These are phyloP conservation scores for Fraxinus anomala DNA, from an alignment of 257 asterid genomes.

Conservation along the genomic window DNA sequence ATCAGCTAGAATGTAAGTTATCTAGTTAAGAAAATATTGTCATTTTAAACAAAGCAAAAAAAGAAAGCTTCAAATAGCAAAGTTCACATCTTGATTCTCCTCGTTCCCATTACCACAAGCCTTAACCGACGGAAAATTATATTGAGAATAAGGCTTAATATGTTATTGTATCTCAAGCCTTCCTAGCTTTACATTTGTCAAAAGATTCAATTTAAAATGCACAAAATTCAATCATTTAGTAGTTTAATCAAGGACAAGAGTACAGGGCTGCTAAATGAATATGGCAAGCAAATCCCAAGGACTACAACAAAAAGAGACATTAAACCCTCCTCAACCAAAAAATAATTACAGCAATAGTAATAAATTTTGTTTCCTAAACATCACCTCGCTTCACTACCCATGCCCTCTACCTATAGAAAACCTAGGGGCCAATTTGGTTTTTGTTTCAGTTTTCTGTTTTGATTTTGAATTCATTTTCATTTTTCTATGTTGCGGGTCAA, in stretches of 20 bases:
- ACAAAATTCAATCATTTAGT: too few relatives aligned
- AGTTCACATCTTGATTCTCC: background rate
- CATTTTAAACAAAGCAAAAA: background rate
- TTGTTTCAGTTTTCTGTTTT: too few relatives aligned
- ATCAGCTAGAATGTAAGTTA: conserved; percentile 13
- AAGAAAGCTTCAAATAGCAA: conserved; percentile 19
- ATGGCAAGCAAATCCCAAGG: background rate
- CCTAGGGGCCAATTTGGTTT: too few relatives aligned
- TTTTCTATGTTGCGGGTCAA: too few relatives aligned
- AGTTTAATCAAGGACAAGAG: too few relatives aligned
- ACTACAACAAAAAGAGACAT: background rate
- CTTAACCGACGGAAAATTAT: too few relatives aligned
- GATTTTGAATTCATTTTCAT: too few relatives aligned
- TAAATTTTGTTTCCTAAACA: background rate
- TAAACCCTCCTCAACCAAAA: background rate
- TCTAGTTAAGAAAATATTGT: background rate
- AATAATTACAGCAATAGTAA: background rate
- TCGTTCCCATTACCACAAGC: background rate
- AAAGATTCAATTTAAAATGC: too few relatives aligned
- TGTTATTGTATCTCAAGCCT: background rate
- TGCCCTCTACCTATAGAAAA: too few relatives aligned
- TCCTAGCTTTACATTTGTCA: too few relatives aligned
- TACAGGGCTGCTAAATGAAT: background rate
- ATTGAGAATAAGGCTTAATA: too few relatives aligned
- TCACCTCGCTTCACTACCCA: background rate